Base-by-base conservation (phyloP, 2,329 filamentous ascomycete genomes). In the Apiospora rasikravindrae region DNA sequence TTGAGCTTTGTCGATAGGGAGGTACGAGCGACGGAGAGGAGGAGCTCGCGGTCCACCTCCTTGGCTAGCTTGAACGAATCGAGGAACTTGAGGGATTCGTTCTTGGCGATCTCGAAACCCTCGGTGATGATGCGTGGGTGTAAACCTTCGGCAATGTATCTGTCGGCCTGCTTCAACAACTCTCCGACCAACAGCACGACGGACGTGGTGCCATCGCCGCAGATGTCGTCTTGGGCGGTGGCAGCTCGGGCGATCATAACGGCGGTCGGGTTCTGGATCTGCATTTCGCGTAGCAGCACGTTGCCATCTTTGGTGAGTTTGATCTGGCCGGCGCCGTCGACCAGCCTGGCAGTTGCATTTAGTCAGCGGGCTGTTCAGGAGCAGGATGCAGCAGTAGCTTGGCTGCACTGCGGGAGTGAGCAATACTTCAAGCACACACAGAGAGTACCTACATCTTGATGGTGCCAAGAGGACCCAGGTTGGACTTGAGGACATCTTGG, bases 201-300 rank as follows among this genome's bases (percentile, higher is more conserved):
- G 67, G 95, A 98, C 57, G 96, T 99, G 78, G 96, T 99, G 80
- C 96, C 96, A 83, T 99, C 96, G 80, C 96, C 96, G 78, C 94
- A 97, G 78, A 99, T 99, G 80, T 99, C 96, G 83, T 99, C 96
- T 83, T 99, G 96, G 77, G 96, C 96, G 49, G 96, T 99, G 72
- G 96, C 96, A 79, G 96, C 95, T 81, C 90, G 86, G 72, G 90
- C 90, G 82, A 92, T 92, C 90, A 92, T 92, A 74, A 96, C 96
- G 76, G 96, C 96, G 47, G 96, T 99, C 40, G 96, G 96, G 84
- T 98, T 98, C 86, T 98, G 96, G 82, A 98, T 98, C 91, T 98
- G 95, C 90, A 92, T 92, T 83, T 93, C 91, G 78, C 91, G 87
- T 75, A 92, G 84, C 37, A 92, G 87, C 73, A 98, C 96, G 80